Evolutionary conservation across 129 eudicot species (phyloP).

Genomic region (Apium graveolens): DNA sequence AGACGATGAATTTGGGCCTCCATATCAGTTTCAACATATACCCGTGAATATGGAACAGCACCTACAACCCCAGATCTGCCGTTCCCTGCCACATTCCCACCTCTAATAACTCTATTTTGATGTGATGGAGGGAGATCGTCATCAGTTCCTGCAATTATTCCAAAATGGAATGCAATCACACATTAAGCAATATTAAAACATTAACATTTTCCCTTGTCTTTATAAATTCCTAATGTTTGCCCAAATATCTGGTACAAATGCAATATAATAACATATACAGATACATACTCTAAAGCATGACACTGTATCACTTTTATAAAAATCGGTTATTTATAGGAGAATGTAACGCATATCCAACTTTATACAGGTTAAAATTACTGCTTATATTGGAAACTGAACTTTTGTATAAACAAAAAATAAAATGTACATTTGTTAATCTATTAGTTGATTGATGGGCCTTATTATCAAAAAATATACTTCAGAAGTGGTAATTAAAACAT

Average conservation of each 20-base stretch:
- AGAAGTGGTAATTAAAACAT: neutral
- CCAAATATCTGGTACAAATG: neutral
- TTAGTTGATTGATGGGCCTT: neutral
- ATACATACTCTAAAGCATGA: neutral
- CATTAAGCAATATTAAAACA: neutral
- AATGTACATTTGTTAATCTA: neutral
- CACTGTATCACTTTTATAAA: neutral
- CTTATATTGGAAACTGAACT: neutral
- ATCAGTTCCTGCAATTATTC: constrained; percentile 60
- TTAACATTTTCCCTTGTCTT: neutral
- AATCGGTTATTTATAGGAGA: neutral
- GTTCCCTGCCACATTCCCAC: constrained; percentile 69
- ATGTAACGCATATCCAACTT: neutral
- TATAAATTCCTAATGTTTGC: neutral
- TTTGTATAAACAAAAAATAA: neutral
- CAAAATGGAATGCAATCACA: neutral
- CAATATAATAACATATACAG: neutral
- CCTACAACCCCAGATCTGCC: constrained; percentile 70
- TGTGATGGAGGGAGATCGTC: constrained; percentile 91
- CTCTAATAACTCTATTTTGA: constrained; percentile 76
- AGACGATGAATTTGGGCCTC: constrained; percentile 83
- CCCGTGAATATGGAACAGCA: constrained; percentile 50
- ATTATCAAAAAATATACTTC: neutral
- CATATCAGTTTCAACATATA: constrained; percentile 68
- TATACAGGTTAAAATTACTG: neutral